phyloP scores from a whole-genome alignment of 202 grass and related monocot genomes.

The Eragrostis tef region DNA sequence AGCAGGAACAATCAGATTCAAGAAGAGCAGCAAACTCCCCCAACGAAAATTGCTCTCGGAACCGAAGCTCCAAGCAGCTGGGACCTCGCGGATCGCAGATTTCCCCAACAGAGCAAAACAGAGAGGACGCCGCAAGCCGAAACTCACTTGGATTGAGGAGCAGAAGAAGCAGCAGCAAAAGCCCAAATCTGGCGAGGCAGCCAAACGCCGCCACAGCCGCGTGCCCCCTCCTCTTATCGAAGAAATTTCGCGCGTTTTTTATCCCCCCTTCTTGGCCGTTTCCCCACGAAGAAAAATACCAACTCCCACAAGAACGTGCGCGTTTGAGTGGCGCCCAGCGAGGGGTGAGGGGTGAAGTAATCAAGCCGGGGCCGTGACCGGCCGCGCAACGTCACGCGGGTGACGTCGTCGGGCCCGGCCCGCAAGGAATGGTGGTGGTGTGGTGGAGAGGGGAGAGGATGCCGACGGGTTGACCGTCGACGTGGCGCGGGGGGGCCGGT shows the following conservation, averaged over 20 bases:
- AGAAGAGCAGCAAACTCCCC: neutral
- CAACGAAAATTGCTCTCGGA: no score
- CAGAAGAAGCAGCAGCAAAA: neutral
- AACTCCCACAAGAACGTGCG: slow-evolving; percentile 37
- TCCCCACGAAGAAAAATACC: neutral
- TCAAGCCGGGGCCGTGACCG: slow-evolving; percentile 41
- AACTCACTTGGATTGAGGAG: neutral
- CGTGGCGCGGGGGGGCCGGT: neutral
- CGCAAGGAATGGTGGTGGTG: neutral
- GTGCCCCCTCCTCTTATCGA: neutral
- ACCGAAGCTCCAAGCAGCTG: neutral
- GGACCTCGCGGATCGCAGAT: neutral
- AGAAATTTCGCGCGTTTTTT: slow-evolving; percentile 35
- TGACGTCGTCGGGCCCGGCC: slow-evolving; percentile 32
- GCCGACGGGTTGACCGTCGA: slow-evolving; percentile 13
- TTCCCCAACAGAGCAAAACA: neutral
- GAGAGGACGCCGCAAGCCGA: no score
- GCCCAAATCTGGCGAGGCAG: neutral
- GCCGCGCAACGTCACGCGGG: slow-evolving; percentile 26
- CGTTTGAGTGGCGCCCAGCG: neutral
- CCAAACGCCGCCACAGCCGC: neutral
- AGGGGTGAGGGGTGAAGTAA: neutral
- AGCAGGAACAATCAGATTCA: neutral
- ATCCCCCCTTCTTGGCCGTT: neutral
- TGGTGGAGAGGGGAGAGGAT: neutral